Percentiles rank a stretch among this genome's conserved stretches.
phyloP scores from a whole-genome alignment of 495 filamentous ascomycete genomes.

The Penicillium diatomitis region DNA sequence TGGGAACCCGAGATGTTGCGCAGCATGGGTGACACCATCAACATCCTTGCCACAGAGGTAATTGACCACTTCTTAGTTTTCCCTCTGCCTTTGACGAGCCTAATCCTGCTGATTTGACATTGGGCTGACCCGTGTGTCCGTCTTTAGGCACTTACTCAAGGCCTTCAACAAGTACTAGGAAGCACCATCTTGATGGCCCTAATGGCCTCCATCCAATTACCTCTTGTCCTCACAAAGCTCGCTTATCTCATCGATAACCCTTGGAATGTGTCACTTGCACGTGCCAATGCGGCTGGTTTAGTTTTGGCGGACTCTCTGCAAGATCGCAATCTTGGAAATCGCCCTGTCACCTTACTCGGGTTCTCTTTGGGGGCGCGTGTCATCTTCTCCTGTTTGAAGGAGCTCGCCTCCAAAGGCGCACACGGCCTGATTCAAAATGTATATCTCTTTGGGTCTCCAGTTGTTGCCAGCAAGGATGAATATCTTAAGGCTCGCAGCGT shows the following conservation, averaged over 20 bases:
- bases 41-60: slow-evolving; percentile 96
- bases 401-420: slow-evolving; percentile 82
- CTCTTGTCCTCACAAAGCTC: slow-evolving; percentile 87
- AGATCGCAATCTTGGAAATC: slow-evolving; percentile 80
- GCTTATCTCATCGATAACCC: slow-evolving; percentile 97
- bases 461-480: slow-evolving; percentile 89
- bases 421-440: slow-evolving; percentile 90
- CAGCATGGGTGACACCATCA: slow-evolving; percentile 96
- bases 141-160: slow-evolving; percentile 79
- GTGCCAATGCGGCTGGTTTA: slow-evolving; percentile 79
- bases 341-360: slow-evolving; percentile 91
- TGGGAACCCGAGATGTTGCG: slow-evolving; percentile 99
- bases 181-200: slow-evolving; percentile 78
- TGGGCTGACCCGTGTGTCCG: not conserved
- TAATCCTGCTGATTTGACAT: slow-evolving; percentile 5
- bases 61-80: not conserved
- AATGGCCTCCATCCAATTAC: slow-evolving; percentile 91
- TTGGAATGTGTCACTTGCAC: slow-evolving; percentile 88
- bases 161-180: slow-evolving; percentile 89
- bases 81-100: too few relatives aligned
- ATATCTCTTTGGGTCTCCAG: slow-evolving; percentile 84
- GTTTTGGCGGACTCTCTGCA: slow-evolving; percentile 93
- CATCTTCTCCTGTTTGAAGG: slow-evolving; percentile 85
- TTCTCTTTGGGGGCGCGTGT: slow-evolving; percentile 90
- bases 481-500: slow-evolving; percentile 72